Evolutionary conservation across 768 basidiomycete species (phyloP).

Genomic region (Tubosaeta sp.): DNA sequence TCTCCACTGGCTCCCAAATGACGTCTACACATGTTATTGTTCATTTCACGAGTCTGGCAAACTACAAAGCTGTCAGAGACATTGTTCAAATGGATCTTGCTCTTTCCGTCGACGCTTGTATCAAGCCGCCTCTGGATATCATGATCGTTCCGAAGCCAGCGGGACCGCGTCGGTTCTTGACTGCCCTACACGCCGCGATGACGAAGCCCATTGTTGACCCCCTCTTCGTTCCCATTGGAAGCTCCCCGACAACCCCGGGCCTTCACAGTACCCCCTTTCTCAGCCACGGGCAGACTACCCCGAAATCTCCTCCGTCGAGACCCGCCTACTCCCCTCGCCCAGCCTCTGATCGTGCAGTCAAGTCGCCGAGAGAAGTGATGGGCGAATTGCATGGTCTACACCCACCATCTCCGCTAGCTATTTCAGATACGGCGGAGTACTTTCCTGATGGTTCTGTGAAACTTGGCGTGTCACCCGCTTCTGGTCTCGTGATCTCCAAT

Average conservation of each 20-base stretch:
- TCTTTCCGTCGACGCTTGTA: constrained; percentile 41
- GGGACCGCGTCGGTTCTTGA: constrained; percentile 89
- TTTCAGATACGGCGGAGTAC: constrained; percentile 67
- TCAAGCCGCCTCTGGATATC: constrained; percentile 69
- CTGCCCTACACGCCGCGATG: constrained; percentile 86
- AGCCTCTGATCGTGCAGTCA: constrained; percentile 60
- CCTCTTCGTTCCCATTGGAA: constrained; percentile 91
- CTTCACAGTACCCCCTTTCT: constrained; percentile 46
- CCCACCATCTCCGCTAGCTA: constrained; percentile 69
- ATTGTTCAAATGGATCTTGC: constrained; percentile 59
- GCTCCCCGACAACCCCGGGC: constrained; percentile 79
- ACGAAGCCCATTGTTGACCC: constrained; percentile 86
- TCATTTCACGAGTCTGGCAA: constrained; percentile 87
- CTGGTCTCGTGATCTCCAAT: constrained; percentile 86
- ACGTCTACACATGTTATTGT: constrained; percentile 48
- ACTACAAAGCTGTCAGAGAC: constrained; percentile 87
- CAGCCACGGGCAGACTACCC: constrained; percentile 27
- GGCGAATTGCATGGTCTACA: constrained; percentile 37
- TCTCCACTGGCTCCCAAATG: constrained; percentile 26
- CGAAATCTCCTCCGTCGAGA: constrained; percentile 42
- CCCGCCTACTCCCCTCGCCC: constrained; percentile 45
- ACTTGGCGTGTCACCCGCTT: constrained; percentile 71
- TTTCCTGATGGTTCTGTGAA: constrained; percentile 61
- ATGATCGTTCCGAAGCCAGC: constrained; percentile 98
- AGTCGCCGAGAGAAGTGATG: constrained; percentile 46